Evolutionary conservation across 768 basidiomycete species (phyloP), one percentile per base, ranked within the genome.

Genomic region (Chalciporus sphaerocephalus): DNA sequence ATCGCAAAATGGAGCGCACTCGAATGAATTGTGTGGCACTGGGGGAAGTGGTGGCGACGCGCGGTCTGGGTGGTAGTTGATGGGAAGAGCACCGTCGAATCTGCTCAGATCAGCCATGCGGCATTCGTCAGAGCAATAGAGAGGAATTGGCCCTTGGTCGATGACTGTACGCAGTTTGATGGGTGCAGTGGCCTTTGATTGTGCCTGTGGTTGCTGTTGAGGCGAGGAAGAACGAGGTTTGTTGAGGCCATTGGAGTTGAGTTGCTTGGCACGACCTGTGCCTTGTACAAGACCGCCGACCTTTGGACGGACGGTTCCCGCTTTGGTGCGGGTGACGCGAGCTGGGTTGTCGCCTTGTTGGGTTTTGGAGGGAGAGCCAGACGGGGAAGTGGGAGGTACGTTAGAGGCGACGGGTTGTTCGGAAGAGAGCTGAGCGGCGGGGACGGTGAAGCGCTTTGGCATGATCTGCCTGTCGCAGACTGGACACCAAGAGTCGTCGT

Each of bases 111-210:
- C 88, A 32, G 68, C 67, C 33, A 81, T 62, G 48, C 78, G 73
- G 60, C 88, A 92, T 57, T 83, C 77, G 51, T 87, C 85, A 1
- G 87, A 90, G 67, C 88, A 92, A 69, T 92, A 91, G 47, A 91
- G 75, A 16, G 87, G 87, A 1, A 78, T 80, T n/a, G 86, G 87
- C 1, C 74, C 73, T 62, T 86, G 86, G 69, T 88, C 86, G 68
- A 90, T 89, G 67, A 88, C 72, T 10, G 80, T 80, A 37, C 80
- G 80, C 34, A 76, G 72, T 59, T 79, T 78, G 35, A 70, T 48
- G 2, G 69, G 69, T n/a, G 61, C 34, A 16, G 70, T 42, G 10
- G 65, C 58, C 25, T 57, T 60, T 16, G 58, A 10, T 34, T 59
- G 50, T 4, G 61, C 43, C 17, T 50, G 52, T 16, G 39, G 47